These are phyloP conservation scores for Styphnolobium japonicum DNA, from an alignment of 306 rosid species.

Conservation along the genomic window DNA sequence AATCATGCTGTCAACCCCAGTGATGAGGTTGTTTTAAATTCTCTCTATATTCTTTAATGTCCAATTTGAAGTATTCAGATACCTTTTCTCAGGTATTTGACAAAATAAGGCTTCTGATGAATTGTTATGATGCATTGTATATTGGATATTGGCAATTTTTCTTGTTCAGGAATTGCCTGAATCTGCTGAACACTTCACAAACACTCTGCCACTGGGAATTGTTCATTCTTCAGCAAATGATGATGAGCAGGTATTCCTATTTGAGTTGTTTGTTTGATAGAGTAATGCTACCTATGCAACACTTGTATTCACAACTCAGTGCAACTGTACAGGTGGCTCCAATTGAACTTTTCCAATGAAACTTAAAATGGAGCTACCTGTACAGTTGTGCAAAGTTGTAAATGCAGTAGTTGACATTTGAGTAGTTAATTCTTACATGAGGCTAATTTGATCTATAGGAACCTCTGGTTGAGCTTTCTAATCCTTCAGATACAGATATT, in stretches of 20 bases:
- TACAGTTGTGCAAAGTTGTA: background rate
- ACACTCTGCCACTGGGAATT: slow-evolving; percentile 45
- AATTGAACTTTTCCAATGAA: slow-evolving; percentile 13
- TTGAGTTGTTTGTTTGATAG: background rate
- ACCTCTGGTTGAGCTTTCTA: slow-evolving; percentile 73
- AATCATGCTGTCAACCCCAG: slow-evolving; percentile 47
- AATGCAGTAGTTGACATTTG: slow-evolving; percentile 12
- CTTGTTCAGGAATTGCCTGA: slow-evolving; percentile 60
- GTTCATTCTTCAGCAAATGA: slow-evolving; percentile 58
- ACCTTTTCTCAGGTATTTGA: background rate
- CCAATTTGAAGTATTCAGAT: background rate
- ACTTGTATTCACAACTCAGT: slow-evolving; percentile 13
- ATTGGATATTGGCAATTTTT: background rate
- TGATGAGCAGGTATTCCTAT: slow-evolving; percentile 67
- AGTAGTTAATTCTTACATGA: slow-evolving; percentile 22
- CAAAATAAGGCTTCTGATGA: slow-evolving; percentile 9
- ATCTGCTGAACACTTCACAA: slow-evolving; percentile 44
- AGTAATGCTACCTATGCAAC: background rate
- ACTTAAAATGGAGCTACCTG: background rate
- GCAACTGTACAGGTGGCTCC: background rate
- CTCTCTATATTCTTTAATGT: background rate
- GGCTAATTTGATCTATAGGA: slow-evolving; percentile 51
- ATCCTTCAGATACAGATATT: slow-evolving; percentile 76
- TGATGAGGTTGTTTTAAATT: slow-evolving; percentile 51
- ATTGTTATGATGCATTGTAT: background rate